These are phyloP conservation scores for Arabidopsis hybrid DNA, from an alignment of 441 rosid genomes.

Conservation along the genomic window DNA sequence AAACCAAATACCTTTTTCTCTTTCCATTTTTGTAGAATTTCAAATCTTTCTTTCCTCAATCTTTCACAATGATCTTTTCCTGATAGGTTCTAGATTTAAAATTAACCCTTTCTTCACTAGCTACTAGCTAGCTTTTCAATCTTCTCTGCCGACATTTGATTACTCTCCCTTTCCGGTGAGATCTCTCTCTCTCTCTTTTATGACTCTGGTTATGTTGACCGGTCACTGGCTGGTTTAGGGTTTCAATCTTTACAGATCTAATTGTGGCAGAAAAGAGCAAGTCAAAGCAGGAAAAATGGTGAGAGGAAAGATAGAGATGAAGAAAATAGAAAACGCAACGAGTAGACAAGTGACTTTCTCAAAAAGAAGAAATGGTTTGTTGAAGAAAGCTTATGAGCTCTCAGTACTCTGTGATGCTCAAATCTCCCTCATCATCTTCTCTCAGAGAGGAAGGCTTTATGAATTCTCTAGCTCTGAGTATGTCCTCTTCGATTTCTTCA, in stretches of 20 bases:
- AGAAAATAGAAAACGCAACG: conserved; percentile 66
- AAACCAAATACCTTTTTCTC: conserved; percentile 13
- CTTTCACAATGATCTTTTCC: background rate
- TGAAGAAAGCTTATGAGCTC: conserved; percentile 83
- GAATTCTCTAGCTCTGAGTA: conserved; percentile 68
- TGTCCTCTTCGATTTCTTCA: conserved; percentile 32
- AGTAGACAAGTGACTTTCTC: conserved; percentile 82
- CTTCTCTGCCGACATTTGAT: conserved; percentile 27
- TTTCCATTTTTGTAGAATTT: conserved; percentile 24
- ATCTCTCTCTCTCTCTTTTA: conserved; percentile 33
- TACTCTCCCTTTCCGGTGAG: conserved; percentile 34
- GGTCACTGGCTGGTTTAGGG: conserved; percentile 34
- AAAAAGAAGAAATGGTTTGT: conserved; percentile 68
- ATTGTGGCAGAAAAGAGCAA: conserved; percentile 13
- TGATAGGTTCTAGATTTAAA: conserved; percentile 1
- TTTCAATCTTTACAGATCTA: conserved; percentile 40
- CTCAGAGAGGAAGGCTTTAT: conserved; percentile 61
- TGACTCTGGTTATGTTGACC: conserved; percentile 6
- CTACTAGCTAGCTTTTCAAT: background rate
- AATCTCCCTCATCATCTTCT: conserved; percentile 67
- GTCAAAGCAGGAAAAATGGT: conserved; percentile 56
- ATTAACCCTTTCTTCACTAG: background rate
- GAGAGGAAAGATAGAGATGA: conserved; percentile 78
- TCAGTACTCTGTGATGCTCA: conserved; percentile 81
- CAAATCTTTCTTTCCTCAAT: conserved; percentile 24